These are phyloP conservation scores for Bothriochloa decipiens DNA, from an alignment of 176 grass and related monocot genomes.

Conservation along the genomic window DNA sequence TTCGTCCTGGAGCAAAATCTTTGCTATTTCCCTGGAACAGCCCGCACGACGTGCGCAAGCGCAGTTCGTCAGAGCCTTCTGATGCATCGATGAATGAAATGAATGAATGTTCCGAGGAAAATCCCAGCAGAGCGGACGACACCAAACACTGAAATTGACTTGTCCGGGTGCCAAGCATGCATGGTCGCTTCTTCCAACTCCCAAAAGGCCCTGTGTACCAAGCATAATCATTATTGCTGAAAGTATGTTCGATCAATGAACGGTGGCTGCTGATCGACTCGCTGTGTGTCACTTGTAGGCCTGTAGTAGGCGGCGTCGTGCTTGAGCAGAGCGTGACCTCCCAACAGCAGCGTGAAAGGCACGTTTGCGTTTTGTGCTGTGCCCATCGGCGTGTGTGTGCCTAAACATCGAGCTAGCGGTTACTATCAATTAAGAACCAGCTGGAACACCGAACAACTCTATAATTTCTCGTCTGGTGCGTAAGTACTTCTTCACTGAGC, in stretches of 20 bases:
- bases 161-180: neutral
- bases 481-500: neutral
- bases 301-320: neutral
- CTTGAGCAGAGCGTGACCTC: neutral
- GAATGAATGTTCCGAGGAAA: neutral
- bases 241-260: neutral
- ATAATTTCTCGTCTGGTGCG: neutral
- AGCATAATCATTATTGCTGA: neutral
- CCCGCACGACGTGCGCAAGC: neutral
- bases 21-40: neutral
- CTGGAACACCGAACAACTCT: neutral
- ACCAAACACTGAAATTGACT: conserved; percentile 15
- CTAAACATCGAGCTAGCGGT: neutral
- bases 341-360: conserved; percentile 10
- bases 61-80: neutral
- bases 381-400: neutral
- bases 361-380: neutral
- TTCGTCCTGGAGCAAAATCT: neutral
- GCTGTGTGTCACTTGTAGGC: neutral
- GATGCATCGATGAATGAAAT: neutral
- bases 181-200: neutral
- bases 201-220: neutral
- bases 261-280: neutral
- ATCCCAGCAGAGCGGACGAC: neutral
- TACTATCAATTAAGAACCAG: neutral